Base-by-base conservation (phyloP, 163 green algal species). In the Prototheca stagnorum region DNA sequence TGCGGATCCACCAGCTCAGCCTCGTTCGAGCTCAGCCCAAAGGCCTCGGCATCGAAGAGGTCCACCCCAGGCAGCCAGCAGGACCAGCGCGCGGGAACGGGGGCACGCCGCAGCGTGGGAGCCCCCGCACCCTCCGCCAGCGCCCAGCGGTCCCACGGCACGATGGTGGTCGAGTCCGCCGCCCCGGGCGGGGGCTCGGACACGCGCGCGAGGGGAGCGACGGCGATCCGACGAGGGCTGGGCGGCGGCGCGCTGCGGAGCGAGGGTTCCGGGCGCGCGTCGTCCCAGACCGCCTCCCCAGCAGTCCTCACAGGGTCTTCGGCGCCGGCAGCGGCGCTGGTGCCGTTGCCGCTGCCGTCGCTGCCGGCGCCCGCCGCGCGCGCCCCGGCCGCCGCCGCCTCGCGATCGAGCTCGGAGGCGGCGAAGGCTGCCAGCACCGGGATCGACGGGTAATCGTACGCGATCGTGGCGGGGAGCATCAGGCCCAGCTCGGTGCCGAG, bases 361-460 rank as follows among this genome's bases (percentile, higher is more conserved):
- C n/a, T n/a, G n/a, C n/a, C n/a, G n/a, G n/a, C n/a, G n/a, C n/a
- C n/a, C n/a, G n/a, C n/a, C n/a, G n/a, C n/a, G n/a, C n/a, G n/a
- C n/a, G n/a, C n/a, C n/a, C n/a, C n/a, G n/a, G n/a, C n/a, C n/a
- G n/a, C n/a, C n/a, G n/a, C n/a, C n/a, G n/a, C n/a, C n/a, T n/a
- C n/a, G n/a, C n/a, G n/a, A n/a, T n/a, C n/a, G n/a, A n/a, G n/a
- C n/a, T n/a, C n/a, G n/a, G n/a, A n/a, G n/a, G n/a, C n/a, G n/a
- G n/a, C n/a, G n/a, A n/a, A n/a, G n/a, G n/a, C n/a, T n/a, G n/a
- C n/a, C n/a, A n/a, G n/a, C n/a, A n/a, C n/a, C n/a, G n/a, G n/a
- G n/a, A n/a, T n/a, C n/a, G 72, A 78, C 1, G 82, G 79, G 56
- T 88, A 90, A 59, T 93, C 83, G 55, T 88, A 92, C 2, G 85